A percentile compares a stretch with the other conserved stretches of the same genome.
phyloP scores from a whole-genome alignment of 192 early-diverging fungal genomes.

The Haplosporangium gracile region DNA sequence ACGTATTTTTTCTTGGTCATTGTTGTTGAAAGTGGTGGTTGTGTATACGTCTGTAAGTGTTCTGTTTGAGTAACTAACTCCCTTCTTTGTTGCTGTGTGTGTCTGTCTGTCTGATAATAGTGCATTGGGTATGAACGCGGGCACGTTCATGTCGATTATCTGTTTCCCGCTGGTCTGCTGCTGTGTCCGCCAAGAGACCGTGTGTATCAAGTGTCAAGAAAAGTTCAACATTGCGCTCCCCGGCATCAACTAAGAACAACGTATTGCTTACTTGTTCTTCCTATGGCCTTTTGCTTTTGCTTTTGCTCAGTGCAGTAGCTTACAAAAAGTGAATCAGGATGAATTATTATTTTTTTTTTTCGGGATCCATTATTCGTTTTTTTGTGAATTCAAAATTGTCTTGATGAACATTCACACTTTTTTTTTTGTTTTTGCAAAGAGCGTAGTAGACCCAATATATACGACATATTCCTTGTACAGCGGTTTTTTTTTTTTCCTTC shows the following conservation, averaged over 20 bases:
- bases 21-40: background rate
- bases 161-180: constrained; percentile 52
- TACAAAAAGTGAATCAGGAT: too few relatives aligned
- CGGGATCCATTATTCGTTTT: background rate
- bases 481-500: background rate
- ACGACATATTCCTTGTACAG: background rate
- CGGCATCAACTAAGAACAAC: constrained; percentile 21
- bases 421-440: too few relatives aligned
- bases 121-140: constrained; percentile 29
- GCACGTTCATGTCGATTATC: constrained; percentile 41
- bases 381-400: too few relatives aligned
- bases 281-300: too few relatives aligned
- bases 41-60: background rate
- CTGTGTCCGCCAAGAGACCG: constrained; percentile 38
- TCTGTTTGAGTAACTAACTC: background rate
- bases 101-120: background rate
- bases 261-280: too few relatives aligned
- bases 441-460: background rate
- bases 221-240: constrained; percentile 46
- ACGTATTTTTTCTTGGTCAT: constrained; percentile 4
- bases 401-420: background rate
- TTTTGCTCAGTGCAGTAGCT: too few relatives aligned
- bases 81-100: background rate
- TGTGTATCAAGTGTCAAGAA: constrained; percentile 49
- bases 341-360: background rate